Evolutionary conservation across 371 early-diverging fungal genomes (phyloP), one percentile per base, ranked within the genome.

Genomic region (Catenaria anguillulae): DNA sequence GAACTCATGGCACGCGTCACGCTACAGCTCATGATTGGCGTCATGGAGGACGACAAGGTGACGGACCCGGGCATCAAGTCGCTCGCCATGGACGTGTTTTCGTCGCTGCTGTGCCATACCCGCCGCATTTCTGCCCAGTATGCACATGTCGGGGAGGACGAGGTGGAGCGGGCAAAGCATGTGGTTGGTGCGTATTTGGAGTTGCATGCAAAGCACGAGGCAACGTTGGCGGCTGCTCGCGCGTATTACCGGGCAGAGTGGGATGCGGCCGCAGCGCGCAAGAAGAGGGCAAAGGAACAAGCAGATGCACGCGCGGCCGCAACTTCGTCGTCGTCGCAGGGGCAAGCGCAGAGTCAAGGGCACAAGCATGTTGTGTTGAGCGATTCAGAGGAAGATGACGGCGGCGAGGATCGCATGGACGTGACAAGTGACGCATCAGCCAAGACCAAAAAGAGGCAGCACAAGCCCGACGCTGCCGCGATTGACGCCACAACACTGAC

Each of bases 1-100:
- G 89, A 88, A 56, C 66, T 87, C 10, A 72, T 84, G 35, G 69
- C 85, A 10, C 66, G 78, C 34, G 66, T 82, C 2, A 79, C 83
- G 54, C 81, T 80, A 37, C 77, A 77, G 55, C 74, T 87, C 17
- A 73, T 91, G 73, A 82, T 84, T 2, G 60, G n/a, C 34, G 33
- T 35, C 61, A 24, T 61, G 60, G 61, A 61, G 35, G 61, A 61
- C 36, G 54, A 61, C 13, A 17, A 4, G 29, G 21, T 26, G 13
- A 26, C 40, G 0, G 59, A 58, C 8, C 10, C 10, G 15, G 24
- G 42, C 12, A 29, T 58, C 40, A 58, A 58, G 43, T 8, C 40
- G 13, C 43, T 36, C 15, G 43, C 43, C 59, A 35, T 58, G 59
- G 59, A 58, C 36, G 43, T 58, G 12, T 58, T 58, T 23, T 36